Evolutionary conservation across 345 rosid species (phyloP), one percentile per base, ranked within the genome.

Genomic region (Boechera divaricarpa): DNA sequence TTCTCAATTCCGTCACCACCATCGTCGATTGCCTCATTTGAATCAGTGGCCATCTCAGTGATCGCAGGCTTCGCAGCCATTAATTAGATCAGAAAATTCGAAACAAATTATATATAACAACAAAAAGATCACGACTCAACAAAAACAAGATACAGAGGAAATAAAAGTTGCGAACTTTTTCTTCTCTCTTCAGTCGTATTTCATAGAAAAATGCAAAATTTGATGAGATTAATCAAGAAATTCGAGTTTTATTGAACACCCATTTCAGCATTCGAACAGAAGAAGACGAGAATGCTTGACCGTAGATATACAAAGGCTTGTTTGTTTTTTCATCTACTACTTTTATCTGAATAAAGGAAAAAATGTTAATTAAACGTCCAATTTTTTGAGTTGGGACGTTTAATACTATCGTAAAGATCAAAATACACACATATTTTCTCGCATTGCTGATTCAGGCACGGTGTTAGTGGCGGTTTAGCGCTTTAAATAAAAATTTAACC

Each of bases 51-150:
- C 24, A 4, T 24, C 63, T 78, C 73, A 78, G 71, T 70, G 71
- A 77, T 61, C 59, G 76, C 21, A 45, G 81, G 77, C 81, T 72
- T 78, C 59, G 76, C 21, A 45, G 81, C 81, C 81, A 78, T 78
- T 57, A 66, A 72, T 66, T 64, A 72, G 69, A 78, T 78, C 77
- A 72, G 36, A 63, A 32, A 38, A 31, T 36, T 16, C 31, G 6
- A 33, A 57, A 35, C 10, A 42, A 73, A 38, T 5, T 33, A 35
- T 35, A 35, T 10, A 31, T 0, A 53, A 18, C 16, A 63, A 38
- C 45, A 36, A 35, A 54, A 52, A 57, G 0, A 74, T 15, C 26
- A 68, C 45, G 61, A 61, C 58, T 49, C 69, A 68, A 26, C 48
- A 24, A 42, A 69, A 53, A 51, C 5, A 18, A 8, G 10, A 64